A percentile compares a stretch with the other conserved stretches of the same genome.
phyloP scores from a whole-genome alignment of 2,329 filamentous ascomycete genomes.

The Ceratocystis variospora region DNA sequence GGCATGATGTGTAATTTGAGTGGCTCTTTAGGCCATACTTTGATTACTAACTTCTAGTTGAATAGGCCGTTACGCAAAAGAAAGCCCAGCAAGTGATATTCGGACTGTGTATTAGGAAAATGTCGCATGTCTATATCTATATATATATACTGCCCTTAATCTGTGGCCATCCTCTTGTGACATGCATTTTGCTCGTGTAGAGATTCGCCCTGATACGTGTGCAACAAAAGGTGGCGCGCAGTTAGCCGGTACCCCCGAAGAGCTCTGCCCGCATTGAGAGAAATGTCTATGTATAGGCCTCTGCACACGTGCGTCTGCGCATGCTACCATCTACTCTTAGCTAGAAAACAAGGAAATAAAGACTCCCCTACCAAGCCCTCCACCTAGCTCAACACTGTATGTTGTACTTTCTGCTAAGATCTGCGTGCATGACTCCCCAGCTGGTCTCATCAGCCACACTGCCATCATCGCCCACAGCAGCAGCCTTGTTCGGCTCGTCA shows the following conservation, averaged over 20 bases:
- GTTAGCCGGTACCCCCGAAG: background rate
- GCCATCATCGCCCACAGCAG: constrained; percentile 48
- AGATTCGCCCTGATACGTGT: background rate
- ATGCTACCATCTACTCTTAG: background rate
- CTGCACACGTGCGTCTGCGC: background rate
- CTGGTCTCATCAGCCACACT: constrained; percentile 48
- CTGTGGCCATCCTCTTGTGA: no score
- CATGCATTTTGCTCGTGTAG: background rate
- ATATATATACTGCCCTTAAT: no score
- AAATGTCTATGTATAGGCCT: background rate
- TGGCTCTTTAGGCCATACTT: background rate
- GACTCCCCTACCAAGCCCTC: background rate
- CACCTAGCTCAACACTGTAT: constrained; percentile 23
- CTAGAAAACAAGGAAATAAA: background rate
- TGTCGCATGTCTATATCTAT: no score
- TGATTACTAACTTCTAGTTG: background rate
- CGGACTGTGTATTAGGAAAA: no score
- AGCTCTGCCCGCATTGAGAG: background rate
- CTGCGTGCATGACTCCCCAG: constrained; percentile 53
- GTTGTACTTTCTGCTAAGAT: constrained; percentile 42
- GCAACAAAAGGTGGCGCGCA: background rate
- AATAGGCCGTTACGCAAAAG: background rate
- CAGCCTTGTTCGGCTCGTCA: constrained; percentile 59
- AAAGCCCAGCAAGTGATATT: background rate
- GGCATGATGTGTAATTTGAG: background rate